Conservation (phyloP, 202 grass and related monocot species). For the Zizania palustris region DNA sequence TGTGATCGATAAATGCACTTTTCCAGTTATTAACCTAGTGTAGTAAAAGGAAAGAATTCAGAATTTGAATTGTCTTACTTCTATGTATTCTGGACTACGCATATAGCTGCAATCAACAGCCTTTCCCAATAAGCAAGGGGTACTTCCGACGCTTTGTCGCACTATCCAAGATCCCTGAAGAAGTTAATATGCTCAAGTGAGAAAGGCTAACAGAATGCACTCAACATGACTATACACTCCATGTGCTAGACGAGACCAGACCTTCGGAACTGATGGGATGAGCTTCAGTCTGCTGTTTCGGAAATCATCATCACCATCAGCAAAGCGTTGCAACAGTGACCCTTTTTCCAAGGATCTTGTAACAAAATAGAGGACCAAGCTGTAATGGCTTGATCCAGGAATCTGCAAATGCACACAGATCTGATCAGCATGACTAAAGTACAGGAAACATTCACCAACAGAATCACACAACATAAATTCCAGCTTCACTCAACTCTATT, state of each 20-base stretch:
- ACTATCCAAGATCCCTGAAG: constrained; percentile 96
- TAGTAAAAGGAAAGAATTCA: not conserved
- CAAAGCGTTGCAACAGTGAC: constrained; percentile 91
- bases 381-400: constrained; percentile 86
- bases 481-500: no score
- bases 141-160: constrained; percentile 87
- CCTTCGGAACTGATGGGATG: constrained; percentile 95
- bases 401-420: constrained; percentile 61
- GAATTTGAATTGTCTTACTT: constrained; percentile 55
- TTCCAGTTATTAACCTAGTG: not conserved
- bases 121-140: constrained; percentile 92
- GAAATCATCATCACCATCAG: constrained; percentile 88
- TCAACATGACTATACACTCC: not conserved
- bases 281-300: constrained; percentile 94
- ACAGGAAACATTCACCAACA: constrained; percentile 16
- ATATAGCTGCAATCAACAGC: constrained; percentile 92
- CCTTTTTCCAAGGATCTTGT: constrained; percentile 65
- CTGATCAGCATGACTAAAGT: constrained; percentile 24
- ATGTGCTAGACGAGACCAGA: constrained; percentile 5
- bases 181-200: constrained; percentile 38
- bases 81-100: constrained; percentile 81
- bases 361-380: constrained; percentile 92
- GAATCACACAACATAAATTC: not conserved
- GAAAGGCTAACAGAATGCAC: constrained; percentile 7
- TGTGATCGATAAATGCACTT: constrained; percentile 3